Conservation (phyloP, 2,329 filamentous ascomycete genomes). For the Taxawa tesnikishii region DNA sequence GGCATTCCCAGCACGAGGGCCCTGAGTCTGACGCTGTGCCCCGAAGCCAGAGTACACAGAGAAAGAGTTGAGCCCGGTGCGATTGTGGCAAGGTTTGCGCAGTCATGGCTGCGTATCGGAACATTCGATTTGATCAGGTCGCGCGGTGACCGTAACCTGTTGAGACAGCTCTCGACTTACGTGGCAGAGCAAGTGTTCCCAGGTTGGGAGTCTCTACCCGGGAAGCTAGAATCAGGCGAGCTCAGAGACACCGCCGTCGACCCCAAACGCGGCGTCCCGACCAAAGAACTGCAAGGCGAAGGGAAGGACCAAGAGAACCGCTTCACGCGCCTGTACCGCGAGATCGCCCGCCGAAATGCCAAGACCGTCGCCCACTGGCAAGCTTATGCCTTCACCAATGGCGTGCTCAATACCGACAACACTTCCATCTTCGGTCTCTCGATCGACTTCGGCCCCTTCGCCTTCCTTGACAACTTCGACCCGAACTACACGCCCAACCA, state of each 20-base stretch:
- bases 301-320: conserved; percentile 62
- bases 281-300: conserved; percentile 53
- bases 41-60: conserved; percentile 58
- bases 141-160: conserved; percentile 63
- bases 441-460: conserved; percentile 93
- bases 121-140: conserved; percentile 87
- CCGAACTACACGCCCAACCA: conserved; percentile 93
- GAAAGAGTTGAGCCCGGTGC: conserved; percentile 82
- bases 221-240: conserved; percentile 34
- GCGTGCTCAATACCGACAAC: conserved; percentile 95
- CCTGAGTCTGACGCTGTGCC: conserved; percentile 66
- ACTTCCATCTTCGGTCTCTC: conserved; percentile 82
- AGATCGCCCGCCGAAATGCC: conserved; percentile 76
- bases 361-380: conserved; percentile 87
- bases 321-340: conserved; percentile 75
- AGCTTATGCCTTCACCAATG: conserved; percentile 98
- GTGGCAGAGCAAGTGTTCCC: conserved; percentile 77
- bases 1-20: conserved; percentile 79
- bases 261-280: conserved; percentile 21
- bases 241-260: conserved; percentile 35
- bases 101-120: conserved; percentile 86
- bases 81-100: conserved; percentile 82
- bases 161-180: conserved; percentile 67
- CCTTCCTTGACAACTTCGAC: conserved; percentile 96
- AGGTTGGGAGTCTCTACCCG: conserved; percentile 77